These are phyloP conservation scores for Maudiozyma humilis DNA, from an alignment of 1,139 yeast species.

Conservation along the genomic window DNA sequence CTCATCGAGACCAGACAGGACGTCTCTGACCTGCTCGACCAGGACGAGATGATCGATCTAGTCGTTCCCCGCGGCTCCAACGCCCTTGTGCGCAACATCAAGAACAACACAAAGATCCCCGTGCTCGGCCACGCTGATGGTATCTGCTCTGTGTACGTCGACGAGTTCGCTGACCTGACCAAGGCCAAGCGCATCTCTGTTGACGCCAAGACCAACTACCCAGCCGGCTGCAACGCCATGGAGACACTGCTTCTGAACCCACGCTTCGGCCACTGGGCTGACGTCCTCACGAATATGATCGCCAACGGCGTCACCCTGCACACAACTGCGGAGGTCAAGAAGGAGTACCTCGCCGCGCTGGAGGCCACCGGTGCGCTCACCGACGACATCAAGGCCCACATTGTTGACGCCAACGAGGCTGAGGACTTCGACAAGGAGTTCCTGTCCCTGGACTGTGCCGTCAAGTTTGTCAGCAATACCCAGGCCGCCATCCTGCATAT, in stretches of 20 bases:
- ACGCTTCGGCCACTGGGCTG: constrained; percentile 38
- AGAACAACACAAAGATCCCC: constrained; percentile 83
- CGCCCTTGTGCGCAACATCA: constrained; percentile 77
- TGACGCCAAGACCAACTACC: constrained; percentile 91
- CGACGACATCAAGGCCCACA: constrained; percentile 23
- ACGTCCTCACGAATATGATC: constrained; percentile 42
- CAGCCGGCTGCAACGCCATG: constrained; percentile 97
- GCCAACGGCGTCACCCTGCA: constrained; percentile 66
- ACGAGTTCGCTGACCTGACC: constrained; percentile 60
- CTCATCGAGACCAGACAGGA: constrained; percentile 83
- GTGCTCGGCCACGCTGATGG: constrained; percentile 99
- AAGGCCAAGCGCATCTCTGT: constrained; percentile 70
- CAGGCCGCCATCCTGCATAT: constrained; percentile 74
- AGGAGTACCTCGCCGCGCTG: constrained; percentile 22
- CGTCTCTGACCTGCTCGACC: constrained; percentile 72
- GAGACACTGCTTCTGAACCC: constrained; percentile 74
- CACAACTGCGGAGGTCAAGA: constrained; percentile 46
- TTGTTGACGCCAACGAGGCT: constrained; percentile 42
- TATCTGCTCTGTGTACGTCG: constrained; percentile 80
- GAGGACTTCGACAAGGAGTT: constrained; percentile 77
- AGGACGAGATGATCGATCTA: constrained; percentile 84
- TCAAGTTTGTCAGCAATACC: constrained; percentile 50
- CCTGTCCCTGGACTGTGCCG: constrained; percentile 73
- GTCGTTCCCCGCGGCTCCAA: constrained; percentile 97
- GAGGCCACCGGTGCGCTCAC: constrained; percentile 21